phyloP scores from a whole-genome alignment of 345 rosid genomes.

The Aurinia saxatilis region DNA sequence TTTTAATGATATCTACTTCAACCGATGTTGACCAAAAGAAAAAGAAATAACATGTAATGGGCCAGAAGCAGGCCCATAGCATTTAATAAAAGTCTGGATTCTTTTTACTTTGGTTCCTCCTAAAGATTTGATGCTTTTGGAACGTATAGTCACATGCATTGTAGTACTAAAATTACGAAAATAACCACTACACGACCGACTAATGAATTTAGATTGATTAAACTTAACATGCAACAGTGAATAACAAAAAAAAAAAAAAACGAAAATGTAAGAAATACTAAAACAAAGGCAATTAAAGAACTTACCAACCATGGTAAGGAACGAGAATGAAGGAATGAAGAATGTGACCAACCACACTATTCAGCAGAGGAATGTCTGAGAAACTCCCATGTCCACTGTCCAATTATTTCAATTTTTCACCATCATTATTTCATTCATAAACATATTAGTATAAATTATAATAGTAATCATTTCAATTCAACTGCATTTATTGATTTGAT shows the following conservation, averaged over 20 bases:
- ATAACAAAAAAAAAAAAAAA: not conserved
- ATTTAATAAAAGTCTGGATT: constrained; percentile 4
- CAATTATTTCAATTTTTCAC: constrained; percentile 10
- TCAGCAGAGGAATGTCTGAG: constrained; percentile 50
- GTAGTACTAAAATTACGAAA: too few species aligned
- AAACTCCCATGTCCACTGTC: constrained; percentile 87
- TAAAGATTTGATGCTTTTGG: constrained; percentile 15
- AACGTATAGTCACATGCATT: constrained; percentile 18
- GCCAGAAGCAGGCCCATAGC: constrained; percentile 17
- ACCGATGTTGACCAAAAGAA: not conserved
- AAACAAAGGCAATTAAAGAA: not conserved
- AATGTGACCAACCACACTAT: constrained; percentile 58
- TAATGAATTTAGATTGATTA: not conserved
- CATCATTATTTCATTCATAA: not conserved
- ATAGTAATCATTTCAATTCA: not conserved
- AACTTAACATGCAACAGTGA: constrained; percentile 2
- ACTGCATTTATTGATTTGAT: not conserved
- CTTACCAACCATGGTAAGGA: constrained; percentile 88
- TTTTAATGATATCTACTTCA: not conserved
- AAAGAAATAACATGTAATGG: not conserved
- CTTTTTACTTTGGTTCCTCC: too few species aligned
- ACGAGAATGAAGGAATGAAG: constrained; percentile 75
- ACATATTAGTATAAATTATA: not conserved
- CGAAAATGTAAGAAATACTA: not conserved
- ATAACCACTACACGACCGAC: too few species aligned